Base-by-base conservation (phyloP, 768 basidiomycete genomes). In the Coprinellus aureogranulatus region DNA sequence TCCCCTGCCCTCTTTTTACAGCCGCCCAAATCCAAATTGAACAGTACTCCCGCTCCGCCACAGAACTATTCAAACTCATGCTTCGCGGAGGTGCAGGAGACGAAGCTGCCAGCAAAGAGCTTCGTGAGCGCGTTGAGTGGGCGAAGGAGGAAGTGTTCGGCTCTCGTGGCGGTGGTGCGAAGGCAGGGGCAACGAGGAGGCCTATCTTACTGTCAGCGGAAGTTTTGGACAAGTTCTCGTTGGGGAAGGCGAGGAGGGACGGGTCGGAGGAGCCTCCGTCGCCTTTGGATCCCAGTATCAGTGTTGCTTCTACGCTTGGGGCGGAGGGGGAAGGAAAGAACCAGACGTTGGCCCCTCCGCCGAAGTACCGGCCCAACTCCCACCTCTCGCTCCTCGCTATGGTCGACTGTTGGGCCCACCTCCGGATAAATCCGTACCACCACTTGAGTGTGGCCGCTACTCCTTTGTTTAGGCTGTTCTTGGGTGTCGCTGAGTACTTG, bases 21-120 rank as follows among this genome's bases (percentile, higher is more conserved):
- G 34, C 34, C 11, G 97, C 97, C 0, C 83, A 83, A 41, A 70
- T 80, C 1, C 96, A 98, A 69, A 98, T 99, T 62, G 82, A 97
- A 64, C 93, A 96, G 62, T 99, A 88, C 68, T 88, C 96, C 2
- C 82, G 83, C 58, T 89, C 87, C 65, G 85, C 86, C 8, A 90
- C 90, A 2, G 94, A 93, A 57, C 79, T 98, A 27, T 98, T 94
- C 81, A 98, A 98, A 72, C 80, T 99, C 67, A 98, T 99, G 94
- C 79, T 98, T 46, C 76, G 81, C 56, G 81, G 78, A 1, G 75
- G 76, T 0, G 73, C 68, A 20, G 77, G 76, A 2, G 62, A 67
- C 8, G 68, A 67, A 4, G 74, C 73, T 28, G 75, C 70, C 37
- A 69, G 74, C 46, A 76, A 70, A 8, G 79, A 75, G 31, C 81